Conservation (phyloP, 2,329 filamentous ascomycete genomes). For the Diaporthe eres region DNA sequence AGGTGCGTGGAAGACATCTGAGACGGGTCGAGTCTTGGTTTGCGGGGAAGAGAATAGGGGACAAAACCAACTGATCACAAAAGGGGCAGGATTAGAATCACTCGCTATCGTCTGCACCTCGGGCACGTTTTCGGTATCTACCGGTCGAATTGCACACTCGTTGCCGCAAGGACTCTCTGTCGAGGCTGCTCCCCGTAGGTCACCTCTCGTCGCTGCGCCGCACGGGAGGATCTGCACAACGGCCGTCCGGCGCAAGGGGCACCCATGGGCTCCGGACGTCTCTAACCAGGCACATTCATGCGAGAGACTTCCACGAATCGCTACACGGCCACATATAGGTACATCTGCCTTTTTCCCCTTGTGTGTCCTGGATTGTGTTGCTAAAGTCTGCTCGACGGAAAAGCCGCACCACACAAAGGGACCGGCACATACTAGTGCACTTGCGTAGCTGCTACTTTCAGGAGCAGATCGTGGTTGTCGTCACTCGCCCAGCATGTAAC, state of each 20-base stretch:
- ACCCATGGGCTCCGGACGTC: slow-evolving; percentile 26
- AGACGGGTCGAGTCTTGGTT: slow-evolving; percentile 36
- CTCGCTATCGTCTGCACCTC: background rate
- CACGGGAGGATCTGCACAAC: slow-evolving; percentile 31
- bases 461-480: background rate
- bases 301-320: slow-evolving; percentile 26
- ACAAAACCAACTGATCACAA: slow-evolving; percentile 2
- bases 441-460: background rate
- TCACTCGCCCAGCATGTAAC: slow-evolving; percentile 26
- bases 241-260: slow-evolving; percentile 25
- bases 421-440: slow-evolving; percentile 20
- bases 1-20: slow-evolving; percentile 25
- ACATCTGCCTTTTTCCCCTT: background rate
- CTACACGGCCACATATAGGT: slow-evolving; percentile 19
- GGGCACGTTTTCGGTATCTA: slow-evolving; percentile 28
- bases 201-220: background rate
- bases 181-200: background rate
- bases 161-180: background rate
- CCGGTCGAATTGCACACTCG: background rate
- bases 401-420: background rate
- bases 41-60: slow-evolving; percentile 19
- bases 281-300: slow-evolving; percentile 38
- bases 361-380: background rate
- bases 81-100: background rate
- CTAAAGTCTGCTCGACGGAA: slow-evolving; percentile 6